Percentiles rank a stretch among this genome's conserved stretches.
These are phyloP conservation scores for Pythium rishiriense DNA, from an alignment of 352 stramenopile genomes.

Conservation along the genomic window DNA sequence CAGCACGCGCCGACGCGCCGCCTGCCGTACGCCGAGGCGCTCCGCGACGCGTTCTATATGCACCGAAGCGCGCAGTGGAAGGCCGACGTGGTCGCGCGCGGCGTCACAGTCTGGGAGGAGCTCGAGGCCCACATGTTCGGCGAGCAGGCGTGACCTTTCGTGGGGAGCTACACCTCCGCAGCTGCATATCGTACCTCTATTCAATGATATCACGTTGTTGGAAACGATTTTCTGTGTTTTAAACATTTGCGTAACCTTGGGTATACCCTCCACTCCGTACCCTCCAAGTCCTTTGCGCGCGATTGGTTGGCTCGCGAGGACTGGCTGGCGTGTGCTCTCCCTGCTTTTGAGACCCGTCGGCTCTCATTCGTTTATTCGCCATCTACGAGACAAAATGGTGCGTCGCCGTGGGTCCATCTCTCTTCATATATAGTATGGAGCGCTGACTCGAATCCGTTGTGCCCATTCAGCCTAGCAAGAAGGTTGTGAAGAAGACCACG, in stretches of 20 bases:
- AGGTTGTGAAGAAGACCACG: slow-evolving; percentile 74
- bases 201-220: not conserved
- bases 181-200: not conserved
- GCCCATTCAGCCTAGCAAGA: slow-evolving; percentile 67
- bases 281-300: not conserved
- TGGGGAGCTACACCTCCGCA: not conserved
- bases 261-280: not conserved
- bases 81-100: slow-evolving; percentile 48
- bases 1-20: slow-evolving; percentile 40
- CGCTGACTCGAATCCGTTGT: too few relatives aligned
- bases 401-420: too few relatives aligned
- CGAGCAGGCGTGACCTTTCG: not conserved
- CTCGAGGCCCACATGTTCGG: slow-evolving; percentile 26
- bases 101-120: slow-evolving; percentile 48
- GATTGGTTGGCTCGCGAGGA: slow-evolving; percentile 19
- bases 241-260: not conserved
- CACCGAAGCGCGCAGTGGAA: slow-evolving; percentile 72
- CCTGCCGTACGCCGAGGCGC: slow-evolving; percentile 56
- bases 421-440: too few relatives aligned
- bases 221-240: not conserved
- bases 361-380: slow-evolving; percentile 81
- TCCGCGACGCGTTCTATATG: slow-evolving; percentile 80
- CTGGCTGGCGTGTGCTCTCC: not conserved
- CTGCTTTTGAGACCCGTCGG: not conserved
- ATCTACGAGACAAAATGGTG: slow-evolving; percentile 75